phyloP scores from a whole-genome alignment of 2,329 filamentous ascomycete genomes.

The Didymellaceae sp. region DNA sequence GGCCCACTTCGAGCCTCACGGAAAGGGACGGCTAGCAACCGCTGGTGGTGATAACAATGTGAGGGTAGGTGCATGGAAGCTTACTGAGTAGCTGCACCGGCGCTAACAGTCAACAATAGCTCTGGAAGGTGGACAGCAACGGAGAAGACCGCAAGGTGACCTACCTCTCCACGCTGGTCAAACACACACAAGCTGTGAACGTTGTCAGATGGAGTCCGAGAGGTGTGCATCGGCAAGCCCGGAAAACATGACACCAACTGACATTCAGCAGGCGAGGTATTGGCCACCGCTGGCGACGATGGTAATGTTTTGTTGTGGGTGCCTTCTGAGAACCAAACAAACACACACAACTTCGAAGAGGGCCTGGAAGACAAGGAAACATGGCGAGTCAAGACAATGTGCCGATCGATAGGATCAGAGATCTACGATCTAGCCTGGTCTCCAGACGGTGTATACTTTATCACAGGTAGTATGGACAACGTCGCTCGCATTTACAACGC shows the following conservation, averaged over 20 bases:
- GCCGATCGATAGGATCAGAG: constrained; percentile 89
- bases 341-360: constrained; percentile 78
- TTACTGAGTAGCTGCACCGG: neutral
- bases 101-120: constrained; percentile 63
- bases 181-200: constrained; percentile 97
- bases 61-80: constrained; percentile 64
- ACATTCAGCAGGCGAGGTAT: constrained; percentile 73
- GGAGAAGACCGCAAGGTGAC: constrained; percentile 88
- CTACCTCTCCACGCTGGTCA: constrained; percentile 88
- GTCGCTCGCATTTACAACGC: constrained; percentile 96
- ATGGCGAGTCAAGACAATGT: constrained; percentile 98
- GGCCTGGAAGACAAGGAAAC: constrained; percentile 91
- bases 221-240: constrained; percentile 61
- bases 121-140: constrained; percentile 88
- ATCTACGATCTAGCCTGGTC: constrained; percentile 99
- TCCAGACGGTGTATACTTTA: constrained; percentile 94
- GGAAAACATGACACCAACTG: constrained; percentile 12
- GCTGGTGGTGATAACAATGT: constrained; percentile 97
- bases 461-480: constrained; percentile 99
- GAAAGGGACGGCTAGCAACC: constrained; percentile 90
- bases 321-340: constrained; percentile 75
- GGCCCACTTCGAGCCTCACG: constrained; percentile 91
- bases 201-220: constrained; percentile 95
- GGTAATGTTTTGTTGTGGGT: constrained; percentile 98
- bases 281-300: constrained; percentile 95